Conservation (phyloP, 495 filamentous ascomycete genomes). For the Aspergillus campestris region DNA sequence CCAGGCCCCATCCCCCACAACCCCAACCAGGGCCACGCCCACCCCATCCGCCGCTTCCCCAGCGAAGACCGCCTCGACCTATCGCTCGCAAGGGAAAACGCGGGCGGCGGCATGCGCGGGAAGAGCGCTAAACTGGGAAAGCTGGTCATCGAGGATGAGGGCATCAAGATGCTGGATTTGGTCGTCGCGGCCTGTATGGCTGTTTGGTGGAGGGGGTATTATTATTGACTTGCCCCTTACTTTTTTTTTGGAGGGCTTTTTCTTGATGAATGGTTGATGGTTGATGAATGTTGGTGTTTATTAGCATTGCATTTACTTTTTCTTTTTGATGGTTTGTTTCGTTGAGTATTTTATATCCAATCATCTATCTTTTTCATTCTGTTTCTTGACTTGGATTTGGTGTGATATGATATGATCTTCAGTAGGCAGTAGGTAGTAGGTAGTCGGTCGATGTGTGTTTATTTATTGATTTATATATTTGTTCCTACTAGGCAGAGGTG, state of each 20-base stretch:
- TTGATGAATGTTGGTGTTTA: not conserved
- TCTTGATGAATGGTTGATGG: conserved; percentile 1
- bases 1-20: conserved; percentile 1
- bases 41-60: conserved; percentile 5
- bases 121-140: conserved; percentile 90
- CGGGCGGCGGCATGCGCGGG: conserved; percentile 74
- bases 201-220: conserved; percentile 89
- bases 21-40: conserved; percentile 10
- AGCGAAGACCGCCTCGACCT: conserved; percentile 52
- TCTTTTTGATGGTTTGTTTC: not conserved
- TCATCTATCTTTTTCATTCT: not conserved
- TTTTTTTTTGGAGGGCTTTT: conserved; percentile 2
- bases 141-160: conserved; percentile 81
- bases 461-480: too few relatives aligned
- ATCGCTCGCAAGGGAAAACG: conserved; percentile 64
- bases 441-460: too few relatives aligned
- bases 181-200: conserved; percentile 85
- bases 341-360: not conserved
- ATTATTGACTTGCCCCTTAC: conserved; percentile 29
- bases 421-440: too few relatives aligned
- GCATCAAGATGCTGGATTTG: conserved; percentile 91
- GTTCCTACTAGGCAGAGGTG: too few relatives aligned
- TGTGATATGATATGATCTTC: too few relatives aligned
- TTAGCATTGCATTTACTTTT: not conserved
- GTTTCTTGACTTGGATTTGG: too few relatives aligned